Evolutionary conservation across 495 filamentous ascomycete genomes (phyloP).

Genomic region (Usnea hakonensis): DNA sequence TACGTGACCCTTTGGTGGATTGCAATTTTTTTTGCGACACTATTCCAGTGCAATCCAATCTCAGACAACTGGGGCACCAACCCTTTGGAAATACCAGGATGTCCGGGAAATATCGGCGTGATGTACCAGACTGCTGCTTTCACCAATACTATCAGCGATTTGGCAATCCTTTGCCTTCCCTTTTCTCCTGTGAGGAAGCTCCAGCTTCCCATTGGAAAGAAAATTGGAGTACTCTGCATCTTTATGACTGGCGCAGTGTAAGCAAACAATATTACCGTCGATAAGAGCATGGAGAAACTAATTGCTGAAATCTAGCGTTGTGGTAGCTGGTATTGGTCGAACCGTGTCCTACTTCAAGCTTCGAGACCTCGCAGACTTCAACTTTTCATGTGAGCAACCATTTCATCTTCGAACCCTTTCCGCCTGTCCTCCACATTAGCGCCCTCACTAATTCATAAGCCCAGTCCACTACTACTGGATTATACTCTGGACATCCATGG

Average conservation of each 20-base stretch:
- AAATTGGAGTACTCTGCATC: conserved; percentile 35
- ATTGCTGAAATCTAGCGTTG: conserved; percentile 15
- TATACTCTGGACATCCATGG: conserved; percentile 13
- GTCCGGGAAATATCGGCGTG: conserved; percentile 25
- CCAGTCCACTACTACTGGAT: conserved; percentile 11
- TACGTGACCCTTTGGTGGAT: conserved; percentile 12
- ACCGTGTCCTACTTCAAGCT: conserved; percentile 24
- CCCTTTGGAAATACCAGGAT: conserved; percentile 23
- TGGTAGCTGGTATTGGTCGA: conserved; percentile 36
- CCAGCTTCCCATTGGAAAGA: conserved; percentile 32
- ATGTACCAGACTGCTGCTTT: conserved; percentile 30
- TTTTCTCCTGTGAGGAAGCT: conserved; percentile 33
- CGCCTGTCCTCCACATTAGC: background rate
- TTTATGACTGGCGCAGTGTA: conserved; percentile 37
- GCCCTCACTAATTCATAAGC: background rate
- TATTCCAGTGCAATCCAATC: conserved; percentile 26
- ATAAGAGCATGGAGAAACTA: background rate
- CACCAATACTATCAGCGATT: conserved; percentile 36
- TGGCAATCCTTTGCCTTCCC: conserved; percentile 37
- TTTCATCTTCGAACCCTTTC: background rate
- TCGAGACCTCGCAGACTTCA: background rate
- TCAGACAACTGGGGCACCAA: conserved; percentile 30
- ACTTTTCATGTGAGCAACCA: conserved; percentile 9
- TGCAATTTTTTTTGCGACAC: conserved; percentile 5
- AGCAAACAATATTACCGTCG: background rate